Base-by-base conservation (phyloP, 345 rosid genomes). In the Citrus inodora region DNA sequence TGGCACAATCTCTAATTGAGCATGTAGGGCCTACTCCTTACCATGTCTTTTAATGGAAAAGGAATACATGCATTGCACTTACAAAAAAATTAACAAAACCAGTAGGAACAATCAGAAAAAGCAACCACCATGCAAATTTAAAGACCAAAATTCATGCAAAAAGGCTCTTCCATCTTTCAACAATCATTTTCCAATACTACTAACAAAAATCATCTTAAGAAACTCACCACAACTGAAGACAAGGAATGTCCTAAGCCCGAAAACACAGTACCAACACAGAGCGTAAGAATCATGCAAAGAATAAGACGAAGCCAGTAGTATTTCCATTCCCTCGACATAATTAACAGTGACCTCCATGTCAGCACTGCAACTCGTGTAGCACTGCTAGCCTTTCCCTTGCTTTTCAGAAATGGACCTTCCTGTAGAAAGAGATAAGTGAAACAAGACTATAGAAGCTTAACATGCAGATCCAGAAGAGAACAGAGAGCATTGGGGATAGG, bases 251-350 rank as follows among this genome's bases (percentile, higher is more conserved):
- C 97, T 75, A 96, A 85, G 79, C 98, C 93, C 16, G 99, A 94
- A 82, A 92, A 96, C 22, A 93, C 89, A 0, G 95, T 94, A 65
- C 97, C 95, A 71, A 96, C 82, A 77, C 89, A 89, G 70, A 96
- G 90, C 9, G 94, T 83, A 68, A 96, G 97, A 69, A 92, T 85
- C 94, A 92, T 92, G 78, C 78, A 92, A 64, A 96, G 93, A 86
- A 94, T 85, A 76, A 96, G 92, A 6, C 99, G 90, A 79, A 96
- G 92, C 99, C 99, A 96, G 83, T 92, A 94, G 88, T 96, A 94
- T 81, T 92, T 92, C 99, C 98, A 96, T 81, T 96, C 99, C 75
- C 98, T 92, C 5, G 99, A 96, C 98, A 94, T 96, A 70, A 94
- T 90, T 79, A 94, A 85, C 76, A 96, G 84, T 13, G 99, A 94